phyloP scores from a whole-genome alignment of 1,139 yeast species.

The Taphrina communis region DNA sequence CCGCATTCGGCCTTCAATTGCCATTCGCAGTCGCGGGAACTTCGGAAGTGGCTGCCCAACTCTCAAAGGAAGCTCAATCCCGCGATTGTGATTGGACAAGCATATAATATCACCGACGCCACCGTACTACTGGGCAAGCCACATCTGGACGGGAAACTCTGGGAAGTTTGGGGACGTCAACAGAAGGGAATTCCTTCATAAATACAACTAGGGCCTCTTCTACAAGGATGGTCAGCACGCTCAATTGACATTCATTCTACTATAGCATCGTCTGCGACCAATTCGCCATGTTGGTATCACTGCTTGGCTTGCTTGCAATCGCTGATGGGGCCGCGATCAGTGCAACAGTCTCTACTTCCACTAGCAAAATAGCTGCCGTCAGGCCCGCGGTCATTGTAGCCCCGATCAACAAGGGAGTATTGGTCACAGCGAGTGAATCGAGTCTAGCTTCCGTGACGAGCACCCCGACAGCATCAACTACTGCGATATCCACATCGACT shows the following conservation, averaged over 20 bases:
- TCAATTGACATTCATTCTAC: no score
- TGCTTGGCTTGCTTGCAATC: slow-evolving; percentile 7
- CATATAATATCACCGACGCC: not conserved
- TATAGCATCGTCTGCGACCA: no score
- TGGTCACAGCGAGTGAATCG: not conserved
- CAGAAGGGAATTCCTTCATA: slow-evolving; percentile 1
- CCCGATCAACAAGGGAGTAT: not conserved
- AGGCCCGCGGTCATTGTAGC: not conserved
- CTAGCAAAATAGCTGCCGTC: not conserved
- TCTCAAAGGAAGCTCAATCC: not conserved
- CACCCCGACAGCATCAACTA: not conserved
- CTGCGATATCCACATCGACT: not conserved
- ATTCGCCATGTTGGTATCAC: not conserved
- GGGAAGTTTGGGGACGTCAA: not conserved
- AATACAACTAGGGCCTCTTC: not conserved
- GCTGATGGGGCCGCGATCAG: slow-evolving; percentile 13
- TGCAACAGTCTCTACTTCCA: not conserved
- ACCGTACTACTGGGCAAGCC: not conserved
- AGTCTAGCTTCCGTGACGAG: not conserved
- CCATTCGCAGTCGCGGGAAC: not conserved
- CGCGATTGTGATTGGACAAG: not conserved
- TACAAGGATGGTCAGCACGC: no score
- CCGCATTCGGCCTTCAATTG: not conserved
- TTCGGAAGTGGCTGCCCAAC: not conserved
- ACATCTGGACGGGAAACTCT: not conserved